phyloP scores from a whole-genome alignment of 495 filamentous ascomycete species.

The Talaromyces stipitatus region DNA sequence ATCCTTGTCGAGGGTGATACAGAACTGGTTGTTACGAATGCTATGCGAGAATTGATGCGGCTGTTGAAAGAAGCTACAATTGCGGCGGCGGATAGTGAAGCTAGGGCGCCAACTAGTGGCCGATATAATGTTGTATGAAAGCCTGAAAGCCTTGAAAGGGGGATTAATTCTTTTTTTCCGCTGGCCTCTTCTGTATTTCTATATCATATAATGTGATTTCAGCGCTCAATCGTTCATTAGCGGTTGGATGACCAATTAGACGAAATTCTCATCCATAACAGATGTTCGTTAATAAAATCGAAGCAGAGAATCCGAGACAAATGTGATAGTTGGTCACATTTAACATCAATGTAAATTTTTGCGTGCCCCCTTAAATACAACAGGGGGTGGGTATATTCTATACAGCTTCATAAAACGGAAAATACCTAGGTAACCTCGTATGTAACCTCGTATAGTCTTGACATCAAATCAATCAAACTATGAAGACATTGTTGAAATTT shows the following conservation, averaged over 20 bases:
- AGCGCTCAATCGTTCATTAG: too few species aligned
- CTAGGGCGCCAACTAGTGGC: conserved; percentile 69
- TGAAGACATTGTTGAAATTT: neutral
- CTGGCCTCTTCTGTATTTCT: neutral
- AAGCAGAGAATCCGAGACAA: too few species aligned
- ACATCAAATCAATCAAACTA: too few species aligned
- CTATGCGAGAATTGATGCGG: conserved; percentile 84
- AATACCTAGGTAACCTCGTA: too few species aligned
- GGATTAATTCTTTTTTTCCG: neutral
- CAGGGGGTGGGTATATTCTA: neutral
- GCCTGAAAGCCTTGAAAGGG: too few species aligned
- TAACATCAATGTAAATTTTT: neutral
- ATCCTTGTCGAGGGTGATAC: conserved; percentile 97
- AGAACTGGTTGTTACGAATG: conserved; percentile 81
- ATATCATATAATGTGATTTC: neutral
- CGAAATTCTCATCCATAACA: too few species aligned
- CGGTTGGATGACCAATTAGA: too few species aligned
- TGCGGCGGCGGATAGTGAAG: conserved; percentile 79
- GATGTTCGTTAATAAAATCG: too few species aligned
- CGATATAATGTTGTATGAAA: conserved; percentile 80
- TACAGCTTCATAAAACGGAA: neutral
- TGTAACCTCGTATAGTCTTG: too few species aligned
- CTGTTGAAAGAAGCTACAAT: conserved; percentile 88
- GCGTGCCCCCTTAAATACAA: neutral
- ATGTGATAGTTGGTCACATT: too few species aligned